Evolutionary conservation across 495 filamentous ascomycete genomes (phyloP), one percentile per base, ranked within the genome.

Genomic region (Choiromyces venosus): DNA sequence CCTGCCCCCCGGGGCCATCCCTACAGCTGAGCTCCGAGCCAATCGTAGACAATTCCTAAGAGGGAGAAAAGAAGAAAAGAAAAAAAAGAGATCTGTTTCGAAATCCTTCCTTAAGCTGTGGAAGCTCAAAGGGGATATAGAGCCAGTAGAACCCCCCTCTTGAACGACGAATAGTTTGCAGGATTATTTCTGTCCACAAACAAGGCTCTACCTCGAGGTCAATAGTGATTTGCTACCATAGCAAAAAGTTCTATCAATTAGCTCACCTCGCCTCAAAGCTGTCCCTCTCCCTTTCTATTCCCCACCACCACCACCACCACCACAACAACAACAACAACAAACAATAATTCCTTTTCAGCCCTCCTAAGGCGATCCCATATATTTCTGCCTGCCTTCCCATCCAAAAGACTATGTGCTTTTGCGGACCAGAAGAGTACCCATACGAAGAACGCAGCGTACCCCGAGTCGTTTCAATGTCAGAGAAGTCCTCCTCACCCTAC

Each of bases 361-460:
- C n/a, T n/a, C 52, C 52, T 61, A 9, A 61, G 25, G 52, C 52
- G 52, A 42, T 42, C n/a, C 16, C 25, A 61, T 61, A 61, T 61
- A 61, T 29, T 29, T 25, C 52, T 29, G 52, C 52, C 52, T 29
- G 52, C n/a, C 52, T 16, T 14, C 52, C 52, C 52, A 69, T 37
- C 4, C 16, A 65, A 76, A 33, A 35, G 69, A 77, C 65, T 52
- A 77, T 77, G 75, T 77, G 75, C 61, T 71, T 76, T 42, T 77
- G 74, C 39, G 69, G 76, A 10, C 74, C 74, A 18, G 61, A 72
- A 18, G 75, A 76, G 70, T 77, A 77, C 25, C 66, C 75, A 38
- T 71, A 76, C 73, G 73, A 76, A 61, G 25, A 68, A 18, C 74
- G 74, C 37, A 42, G 75, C 36, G 46, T 52, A 37, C 25, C 66